Conservation (phyloP, 1,284 basidiomycete genomes). For the Cutaneotrichosporon sp. region DNA sequence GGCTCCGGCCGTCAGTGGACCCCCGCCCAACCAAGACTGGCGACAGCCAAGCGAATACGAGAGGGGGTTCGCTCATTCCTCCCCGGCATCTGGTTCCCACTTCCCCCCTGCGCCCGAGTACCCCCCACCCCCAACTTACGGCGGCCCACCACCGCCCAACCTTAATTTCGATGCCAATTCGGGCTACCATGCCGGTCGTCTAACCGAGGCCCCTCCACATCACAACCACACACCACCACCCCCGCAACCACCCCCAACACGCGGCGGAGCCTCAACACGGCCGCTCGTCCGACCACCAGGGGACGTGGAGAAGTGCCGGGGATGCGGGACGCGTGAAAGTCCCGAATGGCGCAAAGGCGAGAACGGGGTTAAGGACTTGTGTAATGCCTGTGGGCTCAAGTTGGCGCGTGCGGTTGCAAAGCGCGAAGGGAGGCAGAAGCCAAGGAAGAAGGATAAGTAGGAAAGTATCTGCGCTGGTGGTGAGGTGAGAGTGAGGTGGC, state of each 20-base stretch:
- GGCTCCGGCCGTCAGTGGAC: too few species aligned
- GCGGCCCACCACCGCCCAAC: background rate
- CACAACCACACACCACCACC: conserved; percentile 5
- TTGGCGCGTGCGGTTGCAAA: conserved; percentile 46
- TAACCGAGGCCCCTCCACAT: conserved; percentile 1
- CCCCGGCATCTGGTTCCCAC: background rate
- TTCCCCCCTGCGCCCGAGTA: background rate
- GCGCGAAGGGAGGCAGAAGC: conserved; percentile 45
- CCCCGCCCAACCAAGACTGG: background rate
- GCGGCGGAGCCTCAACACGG: conserved; percentile 14
- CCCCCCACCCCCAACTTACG: background rate
- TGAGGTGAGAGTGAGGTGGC: too few species aligned
- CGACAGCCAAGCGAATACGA: background rate
- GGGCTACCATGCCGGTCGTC: background rate
- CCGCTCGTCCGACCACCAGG: conserved; percentile 55
- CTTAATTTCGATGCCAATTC: background rate
- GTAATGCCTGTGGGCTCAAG: conserved; percentile 68
- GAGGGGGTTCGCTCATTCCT: too few species aligned
- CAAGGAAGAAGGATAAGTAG: conserved; percentile 40
- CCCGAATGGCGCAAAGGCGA: conserved; percentile 87
- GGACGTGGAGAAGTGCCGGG: conserved; percentile 69
- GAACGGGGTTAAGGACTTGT: conserved; percentile 83
- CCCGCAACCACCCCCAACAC: conserved; percentile 11
- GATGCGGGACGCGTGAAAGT: conserved; percentile 75
- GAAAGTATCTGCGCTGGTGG: background rate